Conservation (phyloP, 2,329 filamentous ascomycete genomes). For the Arthroderma uncinatum region DNA sequence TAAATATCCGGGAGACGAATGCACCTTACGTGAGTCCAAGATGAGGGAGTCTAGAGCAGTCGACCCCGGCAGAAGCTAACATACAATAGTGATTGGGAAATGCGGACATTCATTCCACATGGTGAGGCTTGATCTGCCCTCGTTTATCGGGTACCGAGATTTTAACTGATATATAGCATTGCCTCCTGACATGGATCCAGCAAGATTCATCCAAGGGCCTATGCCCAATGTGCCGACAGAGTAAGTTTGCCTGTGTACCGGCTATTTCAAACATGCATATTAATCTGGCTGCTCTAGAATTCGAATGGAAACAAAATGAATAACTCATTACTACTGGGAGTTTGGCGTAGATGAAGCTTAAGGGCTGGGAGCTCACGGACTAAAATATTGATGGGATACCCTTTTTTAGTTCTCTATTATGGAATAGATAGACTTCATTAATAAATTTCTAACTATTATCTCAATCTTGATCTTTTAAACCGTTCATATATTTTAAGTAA, state of each 20-base stretch:
- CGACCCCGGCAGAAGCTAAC: not conserved
- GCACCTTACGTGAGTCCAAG: slow-evolving; percentile 61
- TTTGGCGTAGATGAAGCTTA: not conserved
- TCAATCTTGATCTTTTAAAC: too few species aligned
- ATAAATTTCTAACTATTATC: too few species aligned
- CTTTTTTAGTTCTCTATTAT: not conserved
- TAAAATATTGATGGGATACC: not conserved
- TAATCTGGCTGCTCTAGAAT: slow-evolving; percentile 31
- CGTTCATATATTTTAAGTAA: too few species aligned
- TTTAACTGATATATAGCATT: slow-evolving; percentile 52
- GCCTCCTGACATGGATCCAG: slow-evolving; percentile 90
- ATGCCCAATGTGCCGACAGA: slow-evolving; percentile 96
- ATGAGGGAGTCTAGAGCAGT: not conserved
- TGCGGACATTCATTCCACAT: slow-evolving; percentile 98
- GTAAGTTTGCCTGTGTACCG: slow-evolving; percentile 39
- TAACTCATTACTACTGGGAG: not conserved
- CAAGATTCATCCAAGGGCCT: slow-evolving; percentile 87
- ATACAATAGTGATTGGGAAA: slow-evolving; percentile 68
- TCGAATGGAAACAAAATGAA: slow-evolving; percentile 41
- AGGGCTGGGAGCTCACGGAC: not conserved
- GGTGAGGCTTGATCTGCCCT: slow-evolving; percentile 41
- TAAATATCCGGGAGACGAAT: slow-evolving; percentile 96
- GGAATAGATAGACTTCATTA: too few species aligned
- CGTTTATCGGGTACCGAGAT: slow-evolving; percentile 3
- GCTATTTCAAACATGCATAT: not conserved